These are phyloP conservation scores for Heritiera littoralis DNA, from an alignment of 345 rosid genomes.

Conservation along the genomic window DNA sequence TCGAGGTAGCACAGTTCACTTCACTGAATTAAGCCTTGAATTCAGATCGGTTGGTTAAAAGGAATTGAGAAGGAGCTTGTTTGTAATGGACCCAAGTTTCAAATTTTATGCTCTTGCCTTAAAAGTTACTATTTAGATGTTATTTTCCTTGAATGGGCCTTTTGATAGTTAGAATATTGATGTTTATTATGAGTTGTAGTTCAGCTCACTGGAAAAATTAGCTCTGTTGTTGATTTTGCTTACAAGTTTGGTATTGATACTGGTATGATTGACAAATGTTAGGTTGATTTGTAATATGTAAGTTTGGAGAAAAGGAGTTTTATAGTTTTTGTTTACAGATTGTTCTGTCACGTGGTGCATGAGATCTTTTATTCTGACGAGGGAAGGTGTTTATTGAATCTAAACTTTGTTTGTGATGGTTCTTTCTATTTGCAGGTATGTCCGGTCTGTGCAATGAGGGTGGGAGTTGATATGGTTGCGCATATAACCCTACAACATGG, in stretches of 20 bases:
- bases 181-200: neutral
- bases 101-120: neutral
- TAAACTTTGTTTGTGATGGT: constrained; percentile 13
- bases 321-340: neutral
- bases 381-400: neutral
- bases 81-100: neutral
- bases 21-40: constrained; percentile 1
- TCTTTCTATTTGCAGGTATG: constrained; percentile 65
- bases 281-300: neutral
- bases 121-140: neutral
- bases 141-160: neutral
- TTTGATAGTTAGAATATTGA: constrained; percentile 1
- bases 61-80: neutral
- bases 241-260: neutral
- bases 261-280: neutral
- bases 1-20: neutral
- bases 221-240: neutral
- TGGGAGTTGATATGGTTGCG: constrained; percentile 92
- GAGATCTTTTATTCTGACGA: neutral
- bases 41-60: neutral
- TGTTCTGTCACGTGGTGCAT: neutral
- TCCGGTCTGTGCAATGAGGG: constrained; percentile 88
- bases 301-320: neutral
- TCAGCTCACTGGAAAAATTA: neutral
- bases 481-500: constrained; percentile 94